phyloP scores from a whole-genome alignment of 129 eudicot genomes.

The Arctium lappa region DNA sequence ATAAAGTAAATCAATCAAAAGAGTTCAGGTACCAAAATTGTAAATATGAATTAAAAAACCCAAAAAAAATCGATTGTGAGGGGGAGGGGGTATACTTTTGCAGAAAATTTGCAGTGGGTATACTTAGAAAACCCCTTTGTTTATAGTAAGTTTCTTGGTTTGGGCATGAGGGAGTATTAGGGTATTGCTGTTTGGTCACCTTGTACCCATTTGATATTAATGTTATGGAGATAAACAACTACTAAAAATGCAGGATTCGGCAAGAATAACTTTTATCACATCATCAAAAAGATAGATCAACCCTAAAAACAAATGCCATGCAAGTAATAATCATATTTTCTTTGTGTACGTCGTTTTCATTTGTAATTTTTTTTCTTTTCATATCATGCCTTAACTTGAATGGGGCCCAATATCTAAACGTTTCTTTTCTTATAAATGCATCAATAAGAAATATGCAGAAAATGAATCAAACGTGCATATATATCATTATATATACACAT shows the following conservation, averaged over 20 bases:
- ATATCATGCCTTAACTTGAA: not conserved
- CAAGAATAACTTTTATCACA: not conserved
- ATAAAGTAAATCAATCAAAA: too few relatives aligned
- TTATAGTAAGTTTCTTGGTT: too few relatives aligned
- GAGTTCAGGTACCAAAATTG: too few relatives aligned
- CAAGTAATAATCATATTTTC: constrained; percentile 2
- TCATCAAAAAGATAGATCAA: not conserved
- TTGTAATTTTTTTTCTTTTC: not conserved
- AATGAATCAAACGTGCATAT: not conserved
- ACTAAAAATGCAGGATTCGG: constrained; percentile 21
- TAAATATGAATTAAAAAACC: too few relatives aligned
- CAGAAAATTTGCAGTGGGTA: too few relatives aligned
- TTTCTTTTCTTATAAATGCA: not conserved
- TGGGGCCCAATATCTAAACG: constrained; percentile 13
- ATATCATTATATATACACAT: constrained; percentile 8
- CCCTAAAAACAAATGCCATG: constrained; percentile 15
- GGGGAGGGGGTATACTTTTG: too few relatives aligned
- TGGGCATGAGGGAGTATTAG: too few relatives aligned
- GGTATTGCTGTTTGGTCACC: too few relatives aligned
- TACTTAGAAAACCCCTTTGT: too few relatives aligned
- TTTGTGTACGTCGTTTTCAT: not conserved
- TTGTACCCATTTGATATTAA: too few relatives aligned
- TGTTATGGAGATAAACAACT: not conserved
- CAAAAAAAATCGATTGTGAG: too few relatives aligned
- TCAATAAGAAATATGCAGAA: not conserved